phyloP scores from a whole-genome alignment of 306 rosid species.

The Prunus armeniaca region DNA sequence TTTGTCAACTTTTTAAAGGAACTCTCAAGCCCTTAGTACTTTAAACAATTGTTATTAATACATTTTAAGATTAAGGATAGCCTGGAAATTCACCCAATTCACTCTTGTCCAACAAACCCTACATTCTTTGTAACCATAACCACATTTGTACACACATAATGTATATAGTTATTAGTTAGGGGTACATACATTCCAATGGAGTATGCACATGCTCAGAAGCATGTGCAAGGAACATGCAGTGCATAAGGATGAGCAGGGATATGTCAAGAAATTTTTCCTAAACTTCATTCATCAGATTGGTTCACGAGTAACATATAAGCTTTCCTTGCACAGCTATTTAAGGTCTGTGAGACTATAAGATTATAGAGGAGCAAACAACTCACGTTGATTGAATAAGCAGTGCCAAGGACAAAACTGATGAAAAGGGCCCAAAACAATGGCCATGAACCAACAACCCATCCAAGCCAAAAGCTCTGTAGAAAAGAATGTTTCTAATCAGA shows the following conservation, averaged over 20 bases:
- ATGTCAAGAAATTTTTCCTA: neutral
- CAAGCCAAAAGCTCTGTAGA: conserved; percentile 84
- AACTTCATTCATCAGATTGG: neutral
- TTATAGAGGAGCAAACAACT: conserved; percentile 24
- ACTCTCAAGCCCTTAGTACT: neutral
- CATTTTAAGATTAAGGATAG: neutral
- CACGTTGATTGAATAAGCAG: conserved; percentile 94
- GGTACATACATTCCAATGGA: too few species aligned
- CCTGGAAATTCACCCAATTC: neutral
- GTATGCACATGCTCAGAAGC: neutral
- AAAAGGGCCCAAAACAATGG: conserved; percentile 97
- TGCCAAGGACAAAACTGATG: conserved; percentile 83
- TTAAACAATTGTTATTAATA: neutral
- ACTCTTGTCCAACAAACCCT: neutral
- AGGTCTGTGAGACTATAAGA: neutral
- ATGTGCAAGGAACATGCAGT: neutral
- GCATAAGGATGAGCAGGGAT: neutral
- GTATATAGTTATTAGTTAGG: neutral
- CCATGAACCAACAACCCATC: conserved; percentile 94
- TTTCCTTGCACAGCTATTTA: neutral
- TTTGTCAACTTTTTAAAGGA: neutral
- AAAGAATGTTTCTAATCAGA: conserved; percentile 33
- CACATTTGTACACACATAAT: neutral
- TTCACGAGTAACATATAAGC: neutral
- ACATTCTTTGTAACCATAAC: neutral